Evolutionary conservation across 2,329 filamentous ascomycete species (phyloP).

Genomic region (Lachnellula arida): DNA sequence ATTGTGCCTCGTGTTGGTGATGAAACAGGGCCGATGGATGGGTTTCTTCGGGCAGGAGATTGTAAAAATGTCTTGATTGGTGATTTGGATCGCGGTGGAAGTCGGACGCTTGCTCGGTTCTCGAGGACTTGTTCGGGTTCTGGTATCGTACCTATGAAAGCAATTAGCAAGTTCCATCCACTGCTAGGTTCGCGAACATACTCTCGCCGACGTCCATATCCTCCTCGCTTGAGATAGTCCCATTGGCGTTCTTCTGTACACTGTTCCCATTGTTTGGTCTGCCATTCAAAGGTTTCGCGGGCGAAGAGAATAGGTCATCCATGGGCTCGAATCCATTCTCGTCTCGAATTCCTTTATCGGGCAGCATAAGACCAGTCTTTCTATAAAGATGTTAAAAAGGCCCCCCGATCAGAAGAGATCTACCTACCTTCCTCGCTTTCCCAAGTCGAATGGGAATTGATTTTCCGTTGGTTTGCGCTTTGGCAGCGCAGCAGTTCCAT

Average conservation of each 20-base stretch:
- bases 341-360: slow-evolving; percentile 75
- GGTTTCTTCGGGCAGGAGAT: slow-evolving; percentile 32
- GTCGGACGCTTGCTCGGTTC: slow-evolving; percentile 22
- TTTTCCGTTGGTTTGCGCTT: slow-evolving; percentile 34
- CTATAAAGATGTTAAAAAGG: slow-evolving; percentile 42
- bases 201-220: slow-evolving; percentile 62
- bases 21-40: slow-evolving; percentile 28
- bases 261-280: slow-evolving; percentile 11
- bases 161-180: slow-evolving; percentile 9
- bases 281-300: slow-evolving; percentile 49
- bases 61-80: slow-evolving; percentile 32
- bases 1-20: slow-evolving; percentile 28
- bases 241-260: slow-evolving; percentile 28
- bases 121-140: slow-evolving; percentile 42
- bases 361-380: slow-evolving; percentile 82
- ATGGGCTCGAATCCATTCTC: slow-evolving; percentile 89
- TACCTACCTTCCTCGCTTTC: slow-evolving; percentile 45
- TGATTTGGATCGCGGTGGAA: slow-evolving; percentile 31
- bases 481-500: slow-evolving; percentile 10
- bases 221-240: slow-evolving; percentile 48
- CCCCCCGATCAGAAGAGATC: not conserved
- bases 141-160: slow-evolving; percentile 42
- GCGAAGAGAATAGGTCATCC: slow-evolving; percentile 84
- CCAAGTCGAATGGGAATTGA: slow-evolving; percentile 47
- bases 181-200: slow-evolving; percentile 31